Base-by-base conservation (phyloP, 1,284 basidiomycete species). In the Apiotrichum sp. region DNA sequence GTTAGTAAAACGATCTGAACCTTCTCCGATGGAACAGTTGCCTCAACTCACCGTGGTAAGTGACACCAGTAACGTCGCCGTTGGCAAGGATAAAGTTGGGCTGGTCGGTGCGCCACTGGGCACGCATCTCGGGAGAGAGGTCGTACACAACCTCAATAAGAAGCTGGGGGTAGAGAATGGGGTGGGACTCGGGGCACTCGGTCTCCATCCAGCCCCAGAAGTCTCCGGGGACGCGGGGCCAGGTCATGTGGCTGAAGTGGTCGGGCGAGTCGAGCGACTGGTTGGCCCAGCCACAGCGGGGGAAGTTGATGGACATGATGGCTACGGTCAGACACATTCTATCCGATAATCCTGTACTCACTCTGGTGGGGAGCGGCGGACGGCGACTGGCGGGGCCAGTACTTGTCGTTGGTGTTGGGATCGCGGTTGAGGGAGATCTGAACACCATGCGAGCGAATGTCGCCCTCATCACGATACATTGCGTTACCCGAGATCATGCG, bases 181-280 rank as follows among this genome's bases (percentile, higher is more conserved):
- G 56, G 47, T 57, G 56, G 8, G 47, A 48, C 47, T 53, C 56
- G 31, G 56, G 56, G 43, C 56, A 57, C 32, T 32, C 14, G 31
- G 38, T 16, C 14, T 34, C 42, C 10, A 33, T 14, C n/a, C 32
- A 9, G 8, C 42, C 35, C 22, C 36, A 38, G 13, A 44, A 40
- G 35, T 33, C 22, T n/a, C 68, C 11, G 64, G 56, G 67, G 67
- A 67, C 52, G 67, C 68, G 11, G 59, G 70, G 66, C 45, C 47
- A 79, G 1, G 78, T 70, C 65, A 78, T 74, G 67, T 78, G 74
- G 3, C 65, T 69, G 51, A 65, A 61, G 66, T 79, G 78, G 49
- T 80, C 75, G 3, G 69, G 35, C 6, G 74, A 75, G 58, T 78
- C 76, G 53, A 79, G 69, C 22, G 50, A 49, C 14, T 65, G 64